Evolutionary conservation across 176 grass and related monocot species (phyloP).

Genomic region (Oryza rufipogon): DNA sequence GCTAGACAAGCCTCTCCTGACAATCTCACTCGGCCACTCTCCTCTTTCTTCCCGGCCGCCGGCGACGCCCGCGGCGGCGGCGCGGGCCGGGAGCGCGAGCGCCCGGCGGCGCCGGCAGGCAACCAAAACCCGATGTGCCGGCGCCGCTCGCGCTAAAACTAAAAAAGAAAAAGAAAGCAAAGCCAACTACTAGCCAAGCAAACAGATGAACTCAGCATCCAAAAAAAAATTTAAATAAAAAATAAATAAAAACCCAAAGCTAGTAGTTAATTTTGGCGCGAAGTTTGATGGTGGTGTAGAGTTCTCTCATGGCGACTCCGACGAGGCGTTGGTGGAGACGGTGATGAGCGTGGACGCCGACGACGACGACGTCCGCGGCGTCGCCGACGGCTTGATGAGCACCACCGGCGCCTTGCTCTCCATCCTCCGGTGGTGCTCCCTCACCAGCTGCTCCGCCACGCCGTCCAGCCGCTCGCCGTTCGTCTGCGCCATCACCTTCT

Average conservation of each 20-base stretch:
- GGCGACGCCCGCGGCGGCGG: neutral
- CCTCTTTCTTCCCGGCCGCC: constrained; percentile 49
- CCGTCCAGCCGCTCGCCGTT: constrained; percentile 73
- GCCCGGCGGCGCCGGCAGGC: constrained; percentile 55
- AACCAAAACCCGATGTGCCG: constrained; percentile 58
- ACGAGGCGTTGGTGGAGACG: constrained; percentile 62
- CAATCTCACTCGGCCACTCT: constrained; percentile 29
- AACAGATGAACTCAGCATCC: neutral
- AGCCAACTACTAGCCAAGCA: constrained; percentile 22
- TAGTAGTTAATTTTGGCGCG: constrained; percentile 32
- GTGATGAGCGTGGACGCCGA: constrained; percentile 72
- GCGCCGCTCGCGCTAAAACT: constrained; percentile 51
- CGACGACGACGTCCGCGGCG: constrained; percentile 67
- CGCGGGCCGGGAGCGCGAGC: constrained; percentile 42
- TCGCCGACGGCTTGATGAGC: constrained; percentile 56
- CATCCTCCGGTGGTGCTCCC: constrained; percentile 59
- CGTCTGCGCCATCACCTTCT: constrained; percentile 68
- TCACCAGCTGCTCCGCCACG: constrained; percentile 60
- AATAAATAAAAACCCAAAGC: constrained; percentile 11
- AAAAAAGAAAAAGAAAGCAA: neutral
- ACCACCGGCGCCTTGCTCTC: constrained; percentile 60
- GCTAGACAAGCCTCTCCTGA: constrained; percentile 24
- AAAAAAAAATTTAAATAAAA: neutral
- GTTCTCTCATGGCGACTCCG: constrained; percentile 56
- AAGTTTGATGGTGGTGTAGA: neutral